Evolutionary conservation across 805 yeast genomes (phyloP).

Genomic region (Myxozyma geophila): DNA sequence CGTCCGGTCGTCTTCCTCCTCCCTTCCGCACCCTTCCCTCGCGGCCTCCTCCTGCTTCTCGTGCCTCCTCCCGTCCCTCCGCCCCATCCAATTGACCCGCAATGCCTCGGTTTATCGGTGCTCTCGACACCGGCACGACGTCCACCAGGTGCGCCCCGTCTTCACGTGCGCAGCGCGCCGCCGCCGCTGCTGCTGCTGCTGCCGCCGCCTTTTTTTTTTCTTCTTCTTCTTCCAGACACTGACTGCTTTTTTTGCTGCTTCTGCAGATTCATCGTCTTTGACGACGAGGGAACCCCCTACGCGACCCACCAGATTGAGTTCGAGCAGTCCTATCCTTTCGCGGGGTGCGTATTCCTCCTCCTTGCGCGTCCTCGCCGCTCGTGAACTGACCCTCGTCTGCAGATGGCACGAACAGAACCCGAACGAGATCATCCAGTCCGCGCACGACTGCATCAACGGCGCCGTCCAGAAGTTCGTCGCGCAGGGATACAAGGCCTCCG

Average conservation of each 20-base stretch:
- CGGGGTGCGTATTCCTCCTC: conserved; percentile 40
- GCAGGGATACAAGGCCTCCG: conserved; percentile 44
- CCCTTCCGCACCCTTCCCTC: background rate
- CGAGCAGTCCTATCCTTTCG: conserved; percentile 51
- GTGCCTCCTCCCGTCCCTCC: too few species aligned
- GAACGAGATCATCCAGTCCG: conserved; percentile 75
- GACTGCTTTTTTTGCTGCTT: conserved; percentile 63
- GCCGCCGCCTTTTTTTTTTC: too few species aligned
- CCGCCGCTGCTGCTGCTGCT: background rate
- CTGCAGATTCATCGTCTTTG: conserved; percentile 82
- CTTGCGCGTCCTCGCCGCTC: background rate
- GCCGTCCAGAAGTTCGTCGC: conserved; percentile 44
- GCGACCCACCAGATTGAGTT: conserved; percentile 91
- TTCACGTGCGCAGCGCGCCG: background rate
- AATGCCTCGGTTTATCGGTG: conserved; percentile 31
- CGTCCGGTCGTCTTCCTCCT: conserved; percentile 1
- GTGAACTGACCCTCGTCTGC: background rate
- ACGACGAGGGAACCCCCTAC: conserved; percentile 71
- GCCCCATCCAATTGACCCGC: too few species aligned
- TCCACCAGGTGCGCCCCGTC: conserved; percentile 26
- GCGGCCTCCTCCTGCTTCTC: background rate
- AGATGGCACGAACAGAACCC: conserved; percentile 96
- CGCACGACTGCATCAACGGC: conserved; percentile 67
- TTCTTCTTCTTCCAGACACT: background rate
- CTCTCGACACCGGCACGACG: conserved; percentile 37